These are phyloP conservation scores for Fusarium anguioides DNA, from an alignment of 2,329 filamentous ascomycete species.

Conservation along the genomic window DNA sequence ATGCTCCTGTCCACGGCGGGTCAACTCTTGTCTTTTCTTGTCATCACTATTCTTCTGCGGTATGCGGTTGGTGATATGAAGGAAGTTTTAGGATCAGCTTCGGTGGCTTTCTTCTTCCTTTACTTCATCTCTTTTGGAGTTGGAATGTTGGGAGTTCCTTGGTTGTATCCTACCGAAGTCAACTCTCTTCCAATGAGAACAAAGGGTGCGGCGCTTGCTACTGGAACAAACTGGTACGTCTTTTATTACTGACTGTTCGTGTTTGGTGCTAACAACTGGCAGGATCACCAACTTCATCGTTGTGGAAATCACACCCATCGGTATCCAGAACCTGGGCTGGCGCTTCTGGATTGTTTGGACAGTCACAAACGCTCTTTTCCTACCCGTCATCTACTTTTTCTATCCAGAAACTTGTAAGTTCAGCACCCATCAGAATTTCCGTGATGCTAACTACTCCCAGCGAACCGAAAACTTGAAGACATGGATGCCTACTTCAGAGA, in stretches of 20 bases:
- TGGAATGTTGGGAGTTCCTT: constrained; percentile 38
- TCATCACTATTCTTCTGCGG: constrained; percentile 27
- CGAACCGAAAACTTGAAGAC: constrained; percentile 43
- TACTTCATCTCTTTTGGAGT: constrained; percentile 34
- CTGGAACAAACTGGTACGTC: constrained; percentile 30
- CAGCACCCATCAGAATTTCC: rapidly evolving
- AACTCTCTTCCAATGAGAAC: constrained; percentile 50
- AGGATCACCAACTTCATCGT: constrained; percentile 46
- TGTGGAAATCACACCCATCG: constrained; percentile 52
- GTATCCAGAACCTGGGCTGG: constrained; percentile 59
- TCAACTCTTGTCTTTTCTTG: constrained; percentile 25
- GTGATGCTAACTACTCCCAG: constrained; percentile 19
- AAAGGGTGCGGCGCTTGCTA: constrained; percentile 37
- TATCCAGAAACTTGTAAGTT: constrained; percentile 57
- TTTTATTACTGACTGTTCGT: not conserved
- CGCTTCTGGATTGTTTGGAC: constrained; percentile 65
- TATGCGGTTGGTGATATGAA: constrained; percentile 16
- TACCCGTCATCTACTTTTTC: constrained; percentile 61
- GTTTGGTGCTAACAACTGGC: not conserved
- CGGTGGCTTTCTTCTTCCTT: constrained; percentile 31
- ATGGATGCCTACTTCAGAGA: constrained; percentile 53
- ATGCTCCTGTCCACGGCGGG: constrained; percentile 28
- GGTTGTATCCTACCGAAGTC: constrained; percentile 51
- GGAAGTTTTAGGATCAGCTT: not conserved
- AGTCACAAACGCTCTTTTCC: constrained; percentile 58